A percentile compares a stretch with the other conserved stretches of the same genome.
Conservation (phyloP, 148 eudicot species). For the Limonium bicolor region DNA sequence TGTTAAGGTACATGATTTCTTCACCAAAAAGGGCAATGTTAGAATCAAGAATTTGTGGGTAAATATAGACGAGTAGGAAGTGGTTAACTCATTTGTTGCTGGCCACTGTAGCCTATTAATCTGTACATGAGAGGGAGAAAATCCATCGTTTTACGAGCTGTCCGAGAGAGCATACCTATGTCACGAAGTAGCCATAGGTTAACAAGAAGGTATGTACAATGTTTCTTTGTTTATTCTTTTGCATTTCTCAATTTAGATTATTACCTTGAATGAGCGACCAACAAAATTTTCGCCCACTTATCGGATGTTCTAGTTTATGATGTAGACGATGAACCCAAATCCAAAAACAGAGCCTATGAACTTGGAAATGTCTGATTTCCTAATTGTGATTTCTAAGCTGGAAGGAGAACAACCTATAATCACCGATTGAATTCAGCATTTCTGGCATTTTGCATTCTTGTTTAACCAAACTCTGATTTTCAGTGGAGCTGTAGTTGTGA, state of each 20-base stretch:
- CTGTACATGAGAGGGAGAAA: conserved; percentile 83
- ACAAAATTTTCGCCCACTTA: neutral
- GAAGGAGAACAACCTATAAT: conserved; percentile 86
- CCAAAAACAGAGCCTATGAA: conserved; percentile 65
- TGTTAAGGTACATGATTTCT: conserved; percentile 40
- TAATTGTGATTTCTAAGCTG: conserved; percentile 89
- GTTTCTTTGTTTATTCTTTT: neutral
- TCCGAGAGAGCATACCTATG: conserved; percentile 75
- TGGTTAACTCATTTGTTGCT: too few species aligned
- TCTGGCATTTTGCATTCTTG: too few species aligned
- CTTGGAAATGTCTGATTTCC: conserved; percentile 46
- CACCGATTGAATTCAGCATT: too few species aligned
- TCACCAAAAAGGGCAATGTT: neutral
- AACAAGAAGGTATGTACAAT: conserved; percentile 73
- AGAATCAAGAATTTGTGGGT: neutral
- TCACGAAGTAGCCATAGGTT: conserved; percentile 90
- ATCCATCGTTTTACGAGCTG: conserved; percentile 64
- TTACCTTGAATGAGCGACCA: too few species aligned
- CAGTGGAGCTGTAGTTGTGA: too few species aligned
- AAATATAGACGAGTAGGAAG: neutral
- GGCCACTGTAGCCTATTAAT: conserved; percentile 49
- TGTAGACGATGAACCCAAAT: conserved; percentile 78
- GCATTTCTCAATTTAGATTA: neutral
- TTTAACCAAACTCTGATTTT: too few species aligned
- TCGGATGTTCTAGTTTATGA: too few species aligned